Base-by-base conservation (phyloP, 2,329 filamentous ascomycete genomes). In the Colletotrichum chlorophyti region DNA sequence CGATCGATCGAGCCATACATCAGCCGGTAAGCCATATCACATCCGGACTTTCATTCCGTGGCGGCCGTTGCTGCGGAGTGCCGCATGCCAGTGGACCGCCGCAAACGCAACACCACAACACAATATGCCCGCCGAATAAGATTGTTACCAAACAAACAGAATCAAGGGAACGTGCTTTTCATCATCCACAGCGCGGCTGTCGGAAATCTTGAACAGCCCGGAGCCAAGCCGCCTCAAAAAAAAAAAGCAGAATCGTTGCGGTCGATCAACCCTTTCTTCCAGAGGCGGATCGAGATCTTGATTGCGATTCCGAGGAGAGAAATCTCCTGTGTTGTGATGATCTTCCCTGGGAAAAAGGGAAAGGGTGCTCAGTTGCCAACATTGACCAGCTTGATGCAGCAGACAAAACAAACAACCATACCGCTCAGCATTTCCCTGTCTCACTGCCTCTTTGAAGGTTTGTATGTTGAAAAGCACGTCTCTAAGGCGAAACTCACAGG, bases 141-240 rank as follows among this genome's bases (percentile, higher is more conserved):
- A 55, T 55, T 59, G 43, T 24, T 43, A 7, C 43, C 55, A 59
- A 59, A 59, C 55, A 59, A 55, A 59, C 32, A 55, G 21, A 45
- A 19, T 34, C 51, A 43, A 40, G 24, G 51, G 55, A 59, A 59
- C 51, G 55, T 43, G 31, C 43, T 49, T 40, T 55, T 24, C 55
- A 43, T 59, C 55, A 59, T 59, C 21, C 38, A 17, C 38, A 17
- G 17, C 26, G 14, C 29, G n/a, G 10, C 23, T 29, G 38, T 34
- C 38, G n/a, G 11, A 17, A 14, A 21, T 45, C 35, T 55, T 53
- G 10, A 17, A 14, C 14, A 29, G n/a, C 27, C 34, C 29, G 27
- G 21, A 53, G 49, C 17, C 24, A 37, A 32, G 11, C 5, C 32
- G 11, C n/a, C n/a, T n/a, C 3, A 6, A 11, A 5, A 29, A 32